Base-by-base conservation (phyloP, 2,329 filamentous ascomycete species). In the Ophiocordyceps robertsii region DNA sequence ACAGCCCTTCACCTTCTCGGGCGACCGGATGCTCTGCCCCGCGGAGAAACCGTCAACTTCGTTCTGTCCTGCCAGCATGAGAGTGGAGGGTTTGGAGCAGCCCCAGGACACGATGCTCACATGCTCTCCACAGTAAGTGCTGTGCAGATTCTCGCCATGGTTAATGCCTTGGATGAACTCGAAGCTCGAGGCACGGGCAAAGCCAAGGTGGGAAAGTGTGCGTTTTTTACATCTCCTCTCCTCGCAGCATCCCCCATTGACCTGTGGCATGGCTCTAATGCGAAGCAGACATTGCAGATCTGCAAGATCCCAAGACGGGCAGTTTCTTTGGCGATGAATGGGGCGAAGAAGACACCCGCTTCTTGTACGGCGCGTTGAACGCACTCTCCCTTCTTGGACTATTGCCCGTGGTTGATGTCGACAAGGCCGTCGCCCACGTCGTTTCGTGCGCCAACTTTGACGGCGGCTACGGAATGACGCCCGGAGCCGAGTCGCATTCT, bases 111-210 rank as follows among this genome's bases (percentile, higher is more conserved):
- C 60, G 92, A 98, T 65, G 80, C 90, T 24, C 92, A 98, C 62
- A 86, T 98, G 77, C 76, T 96, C 41, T 95, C 90, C 60, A 98
- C 92, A 43, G 84, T 92, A 57, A 95, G 88, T 65, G 89, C 86
- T 42, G 82, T 98, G 53, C 92, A 98, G 67, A 88, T 95, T 51
- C 73, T 98, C 41, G 85, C 84, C 51, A 87, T 84, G 57, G 67
- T 94, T 27, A 83, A 95, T 64, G 92, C 83, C 27, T 72, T 95
- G 51, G 82, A 82, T 47, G 84, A 90, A 52, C 73, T 98, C 29
- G 88, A 96, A 49, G 66, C 68, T 44, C 73, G 73, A 46, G 74
- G 83, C 42, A 72, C 75, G 38, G 61, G 63, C 37, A 87, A 80
- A 60, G 69, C 72, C 48, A 79, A 78, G 55, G 81, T 94, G 50